Evolutionary conservation across 306 rosid genomes (phyloP).

Genomic region (Cucumis cinereus): DNA sequence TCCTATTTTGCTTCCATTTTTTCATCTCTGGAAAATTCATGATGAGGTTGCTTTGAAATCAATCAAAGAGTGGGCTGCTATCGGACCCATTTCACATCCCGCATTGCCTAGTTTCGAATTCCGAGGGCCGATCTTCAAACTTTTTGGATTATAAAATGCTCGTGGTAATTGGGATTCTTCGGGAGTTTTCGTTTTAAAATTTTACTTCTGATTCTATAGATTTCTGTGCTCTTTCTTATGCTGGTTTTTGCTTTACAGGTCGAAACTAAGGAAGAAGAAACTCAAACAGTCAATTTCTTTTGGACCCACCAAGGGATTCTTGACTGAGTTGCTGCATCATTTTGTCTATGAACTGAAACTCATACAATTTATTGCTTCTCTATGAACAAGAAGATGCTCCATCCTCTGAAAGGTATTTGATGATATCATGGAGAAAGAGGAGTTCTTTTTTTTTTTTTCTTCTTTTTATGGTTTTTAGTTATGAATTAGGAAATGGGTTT

Average conservation of each 20-base stretch:
- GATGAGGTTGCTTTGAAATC: conserved; percentile 10
- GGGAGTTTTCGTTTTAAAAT: background rate
- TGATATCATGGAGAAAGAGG: background rate
- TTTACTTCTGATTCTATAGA: background rate
- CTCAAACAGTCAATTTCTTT: conserved; percentile 7
- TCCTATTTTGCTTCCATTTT: background rate
- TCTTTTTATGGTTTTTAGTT: background rate
- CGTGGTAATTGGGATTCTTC: background rate
- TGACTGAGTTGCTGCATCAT: conserved; percentile 16
- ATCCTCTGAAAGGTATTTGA: conserved; percentile 9
- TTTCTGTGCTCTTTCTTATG: conserved; percentile 18
- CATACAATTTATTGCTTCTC: conserved; percentile 7
- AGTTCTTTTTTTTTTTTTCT: background rate
- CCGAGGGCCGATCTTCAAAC: conserved; percentile 36
- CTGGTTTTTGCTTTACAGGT: conserved; percentile 35
- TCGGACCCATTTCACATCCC: conserved; percentile 1
- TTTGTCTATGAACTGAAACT: conserved; percentile 9
- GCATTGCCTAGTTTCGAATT: conserved; percentile 21
- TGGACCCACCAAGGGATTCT: conserved; percentile 21
- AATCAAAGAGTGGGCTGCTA: background rate
- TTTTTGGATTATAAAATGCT: conserved; percentile 4
- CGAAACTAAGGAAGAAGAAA: conserved; percentile 18
- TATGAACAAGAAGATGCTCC: conserved; percentile 9
- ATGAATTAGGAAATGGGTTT: conserved; percentile 5
- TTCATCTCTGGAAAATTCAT: conserved; percentile 4